phyloP scores from a whole-genome alignment of 2,329 filamentous ascomycete genomes.

The Ophiosphaerella narmari region DNA sequence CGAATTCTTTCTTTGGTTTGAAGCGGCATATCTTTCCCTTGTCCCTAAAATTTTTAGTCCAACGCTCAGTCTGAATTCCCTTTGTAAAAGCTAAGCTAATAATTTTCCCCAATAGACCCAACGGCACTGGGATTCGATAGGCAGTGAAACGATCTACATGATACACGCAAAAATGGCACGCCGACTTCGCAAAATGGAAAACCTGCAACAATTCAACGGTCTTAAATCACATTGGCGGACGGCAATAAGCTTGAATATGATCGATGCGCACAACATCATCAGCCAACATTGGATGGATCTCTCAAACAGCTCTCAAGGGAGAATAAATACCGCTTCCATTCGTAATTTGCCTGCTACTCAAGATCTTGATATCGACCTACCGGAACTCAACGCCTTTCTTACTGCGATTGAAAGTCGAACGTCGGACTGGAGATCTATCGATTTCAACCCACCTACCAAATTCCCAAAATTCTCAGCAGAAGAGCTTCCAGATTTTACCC shows the following conservation, averaged over 20 bases:
- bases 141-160: conserved; percentile 16
- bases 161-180: conserved; percentile 27
- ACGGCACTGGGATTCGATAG: not conserved
- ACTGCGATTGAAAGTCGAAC: not conserved
- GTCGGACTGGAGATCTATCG: too few relatives aligned
- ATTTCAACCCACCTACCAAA: conserved; percentile 14
- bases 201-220: conserved; percentile 6
- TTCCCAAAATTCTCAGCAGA: conserved; percentile 9
- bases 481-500: conserved; percentile 11
- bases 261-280: conserved; percentile 11
- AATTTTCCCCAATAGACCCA: conserved; percentile 30
- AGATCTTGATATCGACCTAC: conserved; percentile 23
- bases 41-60: too few relatives aligned
- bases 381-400: conserved; percentile 23
- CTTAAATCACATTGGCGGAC: conserved; percentile 7
- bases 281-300: conserved; percentile 14
- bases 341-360: conserved; percentile 12
- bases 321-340: conserved; percentile 8
- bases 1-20: too few relatives aligned
- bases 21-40: too few relatives aligned
- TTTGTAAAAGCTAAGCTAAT: conserved; percentile 35
- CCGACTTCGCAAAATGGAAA: conserved; percentile 29
- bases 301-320: not conserved
- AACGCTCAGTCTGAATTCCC: too few relatives aligned
- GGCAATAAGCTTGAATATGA: conserved; percentile 1